A percentile compares a stretch with the other conserved stretches of the same genome.
Conservation (phyloP, 1,284 basidiomycete genomes). For the Earliella scabrosa region DNA sequence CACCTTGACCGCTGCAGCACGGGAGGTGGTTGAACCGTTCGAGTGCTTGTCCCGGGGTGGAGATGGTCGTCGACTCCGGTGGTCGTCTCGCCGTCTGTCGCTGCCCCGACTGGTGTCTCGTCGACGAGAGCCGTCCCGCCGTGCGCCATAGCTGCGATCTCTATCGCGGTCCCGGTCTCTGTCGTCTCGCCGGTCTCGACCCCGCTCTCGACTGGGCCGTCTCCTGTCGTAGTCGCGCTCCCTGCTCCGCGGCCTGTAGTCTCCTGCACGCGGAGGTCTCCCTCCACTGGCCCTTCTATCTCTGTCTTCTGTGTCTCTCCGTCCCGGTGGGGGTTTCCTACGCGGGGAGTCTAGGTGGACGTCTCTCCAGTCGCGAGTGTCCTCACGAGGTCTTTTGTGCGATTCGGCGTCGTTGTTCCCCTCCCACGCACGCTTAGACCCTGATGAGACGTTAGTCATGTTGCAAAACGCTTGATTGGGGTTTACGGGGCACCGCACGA, state of each 20-base stretch:
- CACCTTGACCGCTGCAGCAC: conserved; percentile 28
- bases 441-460: conserved; percentile 85
- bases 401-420: conserved; percentile 49
- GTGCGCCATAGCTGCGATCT: conserved; percentile 29
- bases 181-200: conserved; percentile 32
- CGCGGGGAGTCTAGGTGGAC: conserved; percentile 57
- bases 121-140: conserved; percentile 27
- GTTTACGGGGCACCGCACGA: conserved; percentile 84
- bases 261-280: conserved; percentile 34
- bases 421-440: conserved; percentile 79
- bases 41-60: conserved; percentile 15
- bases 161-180: conserved; percentile 35
- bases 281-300: conserved; percentile 37
- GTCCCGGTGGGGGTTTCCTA: conserved; percentile 36
- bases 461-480: conserved; percentile 55
- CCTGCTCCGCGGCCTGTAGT: conserved; percentile 37
- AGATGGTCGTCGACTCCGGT: conserved; percentile 17
- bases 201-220: conserved; percentile 42
- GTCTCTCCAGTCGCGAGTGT: conserved; percentile 77
- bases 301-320: conserved; percentile 37
- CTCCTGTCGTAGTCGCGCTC: conserved; percentile 35
- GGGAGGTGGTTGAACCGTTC: conserved; percentile 25
- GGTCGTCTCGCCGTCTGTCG: conserved; percentile 21
- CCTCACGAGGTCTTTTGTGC: conserved; percentile 61
- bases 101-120: conserved; percentile 21